These are phyloP conservation scores for Oryza coarctata DNA, from an alignment of 176 grass and related monocot genomes.

Conservation along the genomic window DNA sequence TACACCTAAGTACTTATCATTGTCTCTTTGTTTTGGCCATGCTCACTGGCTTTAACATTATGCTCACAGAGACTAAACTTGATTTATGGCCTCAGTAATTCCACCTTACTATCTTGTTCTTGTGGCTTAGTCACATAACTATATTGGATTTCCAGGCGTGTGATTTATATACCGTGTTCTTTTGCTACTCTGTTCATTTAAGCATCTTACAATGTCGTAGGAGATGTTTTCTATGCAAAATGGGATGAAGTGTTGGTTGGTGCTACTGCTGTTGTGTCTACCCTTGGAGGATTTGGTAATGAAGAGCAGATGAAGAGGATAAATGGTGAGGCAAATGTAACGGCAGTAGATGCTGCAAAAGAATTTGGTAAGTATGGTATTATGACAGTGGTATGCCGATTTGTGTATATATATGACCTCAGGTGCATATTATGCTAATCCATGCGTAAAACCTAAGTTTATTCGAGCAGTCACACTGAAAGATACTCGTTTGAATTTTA, in stretches of 20 bases:
- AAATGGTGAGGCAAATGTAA: slow-evolving; percentile 88
- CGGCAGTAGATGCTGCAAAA: slow-evolving; percentile 74
- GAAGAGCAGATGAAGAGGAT: slow-evolving; percentile 98
- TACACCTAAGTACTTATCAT: neutral
- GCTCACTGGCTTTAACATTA: neutral
- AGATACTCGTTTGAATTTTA: neutral
- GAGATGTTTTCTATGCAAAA: slow-evolving; percentile 86
- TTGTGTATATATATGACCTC: neutral
- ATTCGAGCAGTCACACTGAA: neutral
- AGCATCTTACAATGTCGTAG: slow-evolving; percentile 42
- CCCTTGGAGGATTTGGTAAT: slow-evolving; percentile 88
- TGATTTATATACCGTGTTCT: slow-evolving; percentile 8
- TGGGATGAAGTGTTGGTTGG: slow-evolving; percentile 85
- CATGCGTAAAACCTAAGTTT: neutral
- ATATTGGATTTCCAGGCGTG: neutral
- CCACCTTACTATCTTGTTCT: neutral
- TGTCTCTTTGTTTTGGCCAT: neutral
- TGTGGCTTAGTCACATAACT: neutral
- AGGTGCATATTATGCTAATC: neutral
- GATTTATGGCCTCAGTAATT: neutral
- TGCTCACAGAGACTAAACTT: neutral
- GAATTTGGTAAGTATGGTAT: slow-evolving; percentile 59
- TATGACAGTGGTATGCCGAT: slow-evolving; percentile 3
- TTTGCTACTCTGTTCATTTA: slow-evolving; percentile 2
- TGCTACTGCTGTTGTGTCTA: slow-evolving; percentile 87